These are phyloP conservation scores for Tetracladium marchalianum DNA, from an alignment of 495 filamentous ascomycete species.

Conservation along the genomic window DNA sequence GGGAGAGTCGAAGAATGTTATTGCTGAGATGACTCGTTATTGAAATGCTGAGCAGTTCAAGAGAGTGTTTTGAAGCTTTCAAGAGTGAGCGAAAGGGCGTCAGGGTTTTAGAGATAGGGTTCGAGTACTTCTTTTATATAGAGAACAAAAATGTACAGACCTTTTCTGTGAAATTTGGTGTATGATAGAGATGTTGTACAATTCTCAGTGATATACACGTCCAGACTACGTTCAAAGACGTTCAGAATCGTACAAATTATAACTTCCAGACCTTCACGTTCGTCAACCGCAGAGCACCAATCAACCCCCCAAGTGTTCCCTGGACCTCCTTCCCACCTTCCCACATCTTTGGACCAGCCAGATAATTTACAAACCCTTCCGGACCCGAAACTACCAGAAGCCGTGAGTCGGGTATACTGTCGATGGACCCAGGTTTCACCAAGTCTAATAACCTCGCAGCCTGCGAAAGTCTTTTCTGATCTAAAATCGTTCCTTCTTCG, in stretches of 20 bases:
- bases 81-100: too few species aligned
- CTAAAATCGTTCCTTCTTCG: conserved; percentile 59
- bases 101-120: too few species aligned
- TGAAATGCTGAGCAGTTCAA: too few species aligned
- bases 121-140: too few species aligned
- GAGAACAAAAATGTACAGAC: too few species aligned
- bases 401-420: conserved; percentile 23
- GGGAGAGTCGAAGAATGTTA: conserved; percentile 8
- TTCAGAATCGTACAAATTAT: conserved; percentile 15
- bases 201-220: too few species aligned
- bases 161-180: too few species aligned
- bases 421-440: background rate
- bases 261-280: conserved; percentile 44
- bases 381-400: conserved; percentile 78
- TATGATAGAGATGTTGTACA: too few species aligned
- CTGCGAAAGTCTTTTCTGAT: conserved; percentile 32
- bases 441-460: conserved; percentile 21
- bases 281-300: conserved; percentile 23
- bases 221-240: too few species aligned
- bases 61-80: too few species aligned
- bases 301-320: conserved; percentile 40
- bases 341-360: conserved; percentile 71
- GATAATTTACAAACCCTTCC: conserved; percentile 74
- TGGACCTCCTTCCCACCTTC: conserved; percentile 60
- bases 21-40: conserved; percentile 10